Conservation (phyloP, 2,329 filamentous ascomycete genomes). For the Colletotrichum euphorbiae region DNA sequence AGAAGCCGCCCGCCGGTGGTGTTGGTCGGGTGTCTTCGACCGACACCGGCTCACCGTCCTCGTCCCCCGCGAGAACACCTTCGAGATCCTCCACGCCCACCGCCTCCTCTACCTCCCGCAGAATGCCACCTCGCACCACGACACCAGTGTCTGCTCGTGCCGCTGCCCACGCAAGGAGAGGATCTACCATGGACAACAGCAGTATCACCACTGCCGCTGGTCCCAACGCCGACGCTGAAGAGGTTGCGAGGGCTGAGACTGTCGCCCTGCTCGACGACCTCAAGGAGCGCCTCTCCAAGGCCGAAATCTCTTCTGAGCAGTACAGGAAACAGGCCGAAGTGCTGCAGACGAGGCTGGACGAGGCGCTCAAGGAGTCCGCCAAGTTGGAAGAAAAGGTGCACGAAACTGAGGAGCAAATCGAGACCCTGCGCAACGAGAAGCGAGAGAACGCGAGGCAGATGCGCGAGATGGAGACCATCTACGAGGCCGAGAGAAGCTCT, state of each 20-base stretch:
- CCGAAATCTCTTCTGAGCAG: conserved; percentile 81
- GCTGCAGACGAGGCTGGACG: conserved; percentile 86
- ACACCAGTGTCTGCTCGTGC: conserved; percentile 80
- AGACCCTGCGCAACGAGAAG: conserved; percentile 85
- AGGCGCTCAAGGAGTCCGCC: conserved; percentile 83
- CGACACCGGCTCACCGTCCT: conserved; percentile 48
- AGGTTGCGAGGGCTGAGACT: conserved; percentile 83
- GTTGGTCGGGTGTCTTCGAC: conserved; percentile 59
- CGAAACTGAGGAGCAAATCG: conserved; percentile 86
- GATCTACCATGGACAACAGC: conserved; percentile 57
- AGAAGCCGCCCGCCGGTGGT: conserved; percentile 63
- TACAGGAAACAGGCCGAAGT: conserved; percentile 87
- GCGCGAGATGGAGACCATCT: conserved; percentile 91
- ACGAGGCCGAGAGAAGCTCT: conserved; percentile 88
- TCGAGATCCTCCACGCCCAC: conserved; percentile 63
- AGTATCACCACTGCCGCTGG: background rate
- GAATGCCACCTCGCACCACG: conserved; percentile 72
- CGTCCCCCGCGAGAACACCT: conserved; percentile 46
- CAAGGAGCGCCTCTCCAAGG: conserved; percentile 83
- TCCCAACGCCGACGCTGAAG: conserved; percentile 65
- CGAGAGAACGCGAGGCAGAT: conserved; percentile 85
- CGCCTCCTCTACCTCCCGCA: conserved; percentile 62
- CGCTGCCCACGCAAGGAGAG: conserved; percentile 72
- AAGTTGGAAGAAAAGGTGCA: conserved; percentile 90
- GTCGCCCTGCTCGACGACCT: conserved; percentile 85